phyloP scores from a whole-genome alignment of 208 protist species.

The Trypanosoma mega region DNA sequence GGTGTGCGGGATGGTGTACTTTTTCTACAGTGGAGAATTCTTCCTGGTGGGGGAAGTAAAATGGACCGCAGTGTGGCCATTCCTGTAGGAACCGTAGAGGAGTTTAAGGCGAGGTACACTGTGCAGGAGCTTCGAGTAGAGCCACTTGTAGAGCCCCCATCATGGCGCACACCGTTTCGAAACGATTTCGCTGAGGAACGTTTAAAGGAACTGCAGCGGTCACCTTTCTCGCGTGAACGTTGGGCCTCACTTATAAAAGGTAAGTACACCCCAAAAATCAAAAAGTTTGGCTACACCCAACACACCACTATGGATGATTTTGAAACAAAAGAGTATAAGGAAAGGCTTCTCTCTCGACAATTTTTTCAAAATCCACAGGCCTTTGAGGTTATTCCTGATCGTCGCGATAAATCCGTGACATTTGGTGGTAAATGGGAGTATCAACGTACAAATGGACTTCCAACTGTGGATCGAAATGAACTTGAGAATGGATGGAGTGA shows the following conservation, averaged over 20 bases:
- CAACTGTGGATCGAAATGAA: slow-evolving; percentile 88
- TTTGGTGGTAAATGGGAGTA: slow-evolving; percentile 85
- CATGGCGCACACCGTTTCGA: slow-evolving; percentile 89
- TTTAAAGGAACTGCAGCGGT: slow-evolving; percentile 62
- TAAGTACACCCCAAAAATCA: slow-evolving; percentile 87
- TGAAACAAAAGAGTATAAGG: slow-evolving; percentile 90
- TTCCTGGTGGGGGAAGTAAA: slow-evolving; percentile 43
- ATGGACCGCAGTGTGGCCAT: slow-evolving; percentile 76
- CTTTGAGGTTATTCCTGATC: slow-evolving; percentile 84
- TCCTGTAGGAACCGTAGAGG: slow-evolving; percentile 45
- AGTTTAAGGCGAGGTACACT: slow-evolving; percentile 40
- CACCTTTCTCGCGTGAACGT: slow-evolving; percentile 74
- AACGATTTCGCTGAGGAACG: slow-evolving; percentile 87
- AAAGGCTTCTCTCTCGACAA: slow-evolving; percentile 77
- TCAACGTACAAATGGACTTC: slow-evolving; percentile 68
- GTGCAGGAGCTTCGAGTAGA: slow-evolving; percentile 33
- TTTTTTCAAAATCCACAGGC: slow-evolving; percentile 85
- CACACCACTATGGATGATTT: slow-evolving; percentile 89
- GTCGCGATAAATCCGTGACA: slow-evolving; percentile 52
- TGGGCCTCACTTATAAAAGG: slow-evolving; percentile 74
- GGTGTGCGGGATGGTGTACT: slow-evolving; percentile 72
- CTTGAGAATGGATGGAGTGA: slow-evolving; percentile 80
- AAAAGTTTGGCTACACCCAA: slow-evolving; percentile 87
- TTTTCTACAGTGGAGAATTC: slow-evolving; percentile 83
- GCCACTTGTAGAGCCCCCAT: slow-evolving; percentile 69